Conservation (phyloP, 192 early-diverging fungal species). For the Mortierella antarctica region DNA sequence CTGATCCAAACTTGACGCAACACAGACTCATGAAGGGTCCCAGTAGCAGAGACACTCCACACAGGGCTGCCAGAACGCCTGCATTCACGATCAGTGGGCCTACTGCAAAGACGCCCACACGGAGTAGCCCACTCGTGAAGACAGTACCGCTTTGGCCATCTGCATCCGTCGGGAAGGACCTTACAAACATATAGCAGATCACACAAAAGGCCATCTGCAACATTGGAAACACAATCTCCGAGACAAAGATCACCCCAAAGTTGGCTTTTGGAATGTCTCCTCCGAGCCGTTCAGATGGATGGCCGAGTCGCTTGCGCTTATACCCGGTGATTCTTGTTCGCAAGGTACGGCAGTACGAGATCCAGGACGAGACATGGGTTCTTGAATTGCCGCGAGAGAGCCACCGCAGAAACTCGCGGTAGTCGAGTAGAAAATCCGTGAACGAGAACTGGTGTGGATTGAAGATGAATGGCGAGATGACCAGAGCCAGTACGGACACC, state of each 20-base stretch:
- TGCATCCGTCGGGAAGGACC: conserved; percentile 60
- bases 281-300: conserved; percentile 67
- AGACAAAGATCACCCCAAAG: conserved; percentile 73
- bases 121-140: conserved; percentile 64
- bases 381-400: conserved; percentile 83
- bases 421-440: conserved; percentile 82
- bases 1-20: conserved; percentile 76
- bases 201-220: conserved; percentile 70
- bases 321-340: conserved; percentile 82
- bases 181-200: conserved; percentile 74
- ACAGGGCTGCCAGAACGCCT: conserved; percentile 68
- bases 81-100: conserved; percentile 78
- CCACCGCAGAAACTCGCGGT: conserved; percentile 85
- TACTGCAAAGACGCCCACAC: conserved; percentile 71
- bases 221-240: conserved; percentile 78
- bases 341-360: conserved; percentile 74
- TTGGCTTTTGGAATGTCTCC: conserved; percentile 75
- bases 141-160: conserved; percentile 16
- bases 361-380: conserved; percentile 83
- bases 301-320: conserved; percentile 79
- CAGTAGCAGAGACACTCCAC: conserved; percentile 72
- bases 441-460: conserved; percentile 93
- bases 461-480: conserved; percentile 87
- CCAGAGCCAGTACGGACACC: conserved; percentile 80
- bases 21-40: conserved; percentile 71